phyloP scores from a whole-genome alignment of 176 grass and related monocot species.

The Pharus latifolius region DNA sequence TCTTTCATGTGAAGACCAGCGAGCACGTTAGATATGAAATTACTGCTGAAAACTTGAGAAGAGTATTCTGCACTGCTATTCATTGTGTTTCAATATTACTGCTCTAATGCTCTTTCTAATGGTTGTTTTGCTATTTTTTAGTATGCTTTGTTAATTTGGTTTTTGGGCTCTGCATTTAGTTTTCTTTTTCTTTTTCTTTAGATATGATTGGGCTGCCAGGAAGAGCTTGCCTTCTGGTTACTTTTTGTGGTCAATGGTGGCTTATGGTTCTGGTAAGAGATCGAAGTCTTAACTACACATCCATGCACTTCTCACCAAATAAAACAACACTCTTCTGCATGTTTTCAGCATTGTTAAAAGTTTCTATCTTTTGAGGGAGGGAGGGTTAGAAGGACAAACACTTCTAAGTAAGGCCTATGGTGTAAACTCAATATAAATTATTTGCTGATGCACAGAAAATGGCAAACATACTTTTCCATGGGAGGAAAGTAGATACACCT shows the following conservation, averaged over 20 bases:
- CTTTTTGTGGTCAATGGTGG: conserved; percentile 85
- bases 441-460: no score
- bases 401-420: no score
- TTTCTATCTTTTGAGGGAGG: background rate
- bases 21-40: background rate
- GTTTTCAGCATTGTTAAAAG: background rate
- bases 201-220: conserved; percentile 85
- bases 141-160: background rate
- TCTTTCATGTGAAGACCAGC: background rate
- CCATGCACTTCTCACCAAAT: background rate
- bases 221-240: conserved; percentile 78
- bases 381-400: no score
- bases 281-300: background rate
- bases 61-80: no score
- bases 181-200: conserved; percentile 12
- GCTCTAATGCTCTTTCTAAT: background rate
- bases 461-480: no score
- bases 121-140: background rate
- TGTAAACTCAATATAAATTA: no score
- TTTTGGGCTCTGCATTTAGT: background rate
- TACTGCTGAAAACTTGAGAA: no score
- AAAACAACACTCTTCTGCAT: background rate
- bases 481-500: no score
- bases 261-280: conserved; percentile 81
- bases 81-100: no score